Percentiles rank a stretch among this genome's conserved stretches.
Evolutionary conservation across 1,284 basidiomycete genomes (phyloP).

Genomic region (Porogramme epimiltina): DNA sequence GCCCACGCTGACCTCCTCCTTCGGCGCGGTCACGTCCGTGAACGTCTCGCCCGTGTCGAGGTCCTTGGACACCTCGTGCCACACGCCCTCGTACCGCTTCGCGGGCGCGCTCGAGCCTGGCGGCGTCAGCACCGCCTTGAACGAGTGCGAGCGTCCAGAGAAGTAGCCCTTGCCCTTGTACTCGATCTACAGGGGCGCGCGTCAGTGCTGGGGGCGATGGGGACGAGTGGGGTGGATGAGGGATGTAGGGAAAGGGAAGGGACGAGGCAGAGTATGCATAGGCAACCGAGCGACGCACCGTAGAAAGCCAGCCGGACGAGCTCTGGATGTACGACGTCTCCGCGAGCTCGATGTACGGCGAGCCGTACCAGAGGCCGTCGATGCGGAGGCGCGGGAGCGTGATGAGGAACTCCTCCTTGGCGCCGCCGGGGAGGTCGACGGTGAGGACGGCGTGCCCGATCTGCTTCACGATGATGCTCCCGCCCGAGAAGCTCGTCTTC

Average conservation of each 20-base stretch:
- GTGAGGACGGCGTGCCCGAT: conserved; percentile 91
- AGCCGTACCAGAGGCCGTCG: conserved; percentile 61
- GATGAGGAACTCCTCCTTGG: conserved; percentile 82
- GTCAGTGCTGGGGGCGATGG: not conserved
- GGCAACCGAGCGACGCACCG: conserved; percentile 39
- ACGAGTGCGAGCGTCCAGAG: conserved; percentile 81
- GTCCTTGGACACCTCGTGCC: conserved; percentile 77
- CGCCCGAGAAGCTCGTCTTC: conserved; percentile 89
- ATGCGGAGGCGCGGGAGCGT: conserved; percentile 76
- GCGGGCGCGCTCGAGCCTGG: conserved; percentile 41
- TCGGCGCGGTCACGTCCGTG: conserved; percentile 64
- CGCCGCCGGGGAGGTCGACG: conserved; percentile 60
- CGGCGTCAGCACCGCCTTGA: conserved; percentile 78
- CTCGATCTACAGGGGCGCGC: conserved; percentile 54
- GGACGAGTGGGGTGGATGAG: too few species aligned
- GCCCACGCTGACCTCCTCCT: conserved; percentile 76
- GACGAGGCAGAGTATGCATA: not conserved
- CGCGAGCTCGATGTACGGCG: conserved; percentile 87
- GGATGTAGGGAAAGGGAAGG: too few species aligned
- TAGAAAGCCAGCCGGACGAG: conserved; percentile 71
- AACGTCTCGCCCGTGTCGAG: conserved; percentile 50
- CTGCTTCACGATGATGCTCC: conserved; percentile 88
- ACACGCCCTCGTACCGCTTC: conserved; percentile 83
- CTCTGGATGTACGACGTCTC: conserved; percentile 87
- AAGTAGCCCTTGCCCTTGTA: conserved; percentile 98